Conservation (phyloP, 2,329 filamentous ascomycete species). For the Ilyonectria mors-panacis region DNA sequence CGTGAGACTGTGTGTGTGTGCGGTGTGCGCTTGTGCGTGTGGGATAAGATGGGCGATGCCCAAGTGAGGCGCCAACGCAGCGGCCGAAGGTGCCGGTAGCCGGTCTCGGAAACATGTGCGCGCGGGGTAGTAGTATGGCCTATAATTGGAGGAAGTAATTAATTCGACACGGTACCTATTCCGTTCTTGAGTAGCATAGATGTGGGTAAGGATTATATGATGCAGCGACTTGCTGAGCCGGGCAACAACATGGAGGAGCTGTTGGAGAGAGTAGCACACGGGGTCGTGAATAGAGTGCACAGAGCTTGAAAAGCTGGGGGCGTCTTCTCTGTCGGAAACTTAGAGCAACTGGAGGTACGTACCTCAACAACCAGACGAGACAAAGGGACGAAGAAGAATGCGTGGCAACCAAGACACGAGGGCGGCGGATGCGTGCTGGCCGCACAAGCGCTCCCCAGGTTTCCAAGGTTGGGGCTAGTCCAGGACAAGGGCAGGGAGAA, state of each 20-base stretch:
- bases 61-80: conserved; percentile 34
- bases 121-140: conserved; percentile 43
- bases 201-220: not conserved
- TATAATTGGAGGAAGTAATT: conserved; percentile 40
- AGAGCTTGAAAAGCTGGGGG: not conserved
- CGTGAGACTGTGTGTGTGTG: not conserved
- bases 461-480: conserved; percentile 33
- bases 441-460: conserved; percentile 2
- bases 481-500: conserved; percentile 25
- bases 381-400: not conserved
- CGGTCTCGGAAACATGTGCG: conserved; percentile 48
- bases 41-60: not conserved
- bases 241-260: not conserved
- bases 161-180: conserved; percentile 6
- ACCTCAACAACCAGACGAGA: not conserved
- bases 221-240: not conserved
- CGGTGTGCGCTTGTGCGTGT: not conserved
- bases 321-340: not conserved
- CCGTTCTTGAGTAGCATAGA: conserved; percentile 4
- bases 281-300: not conserved
- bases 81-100: conserved; percentile 46
- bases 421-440: not conserved
- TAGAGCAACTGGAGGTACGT: not conserved
- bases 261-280: not conserved
- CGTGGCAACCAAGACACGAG: conserved; percentile 14